phyloP scores from a whole-genome alignment of 805 yeast genomes.

The Candida germanica region DNA sequence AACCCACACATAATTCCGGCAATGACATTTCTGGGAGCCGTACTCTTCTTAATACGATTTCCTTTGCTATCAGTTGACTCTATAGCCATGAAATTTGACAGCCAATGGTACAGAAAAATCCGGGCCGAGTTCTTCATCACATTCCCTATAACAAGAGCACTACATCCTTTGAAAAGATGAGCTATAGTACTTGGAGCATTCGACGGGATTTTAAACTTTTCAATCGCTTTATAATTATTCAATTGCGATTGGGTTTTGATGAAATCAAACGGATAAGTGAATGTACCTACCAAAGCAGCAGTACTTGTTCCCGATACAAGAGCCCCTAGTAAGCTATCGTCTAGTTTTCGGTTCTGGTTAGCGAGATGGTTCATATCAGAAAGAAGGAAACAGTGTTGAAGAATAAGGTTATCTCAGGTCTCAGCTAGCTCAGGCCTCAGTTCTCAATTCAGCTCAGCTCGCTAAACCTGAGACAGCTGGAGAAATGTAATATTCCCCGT shows the following conservation, averaged over 20 bases:
- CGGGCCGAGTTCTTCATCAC: constrained; percentile 71
- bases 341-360: constrained; percentile 6
- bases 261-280: constrained; percentile 72
- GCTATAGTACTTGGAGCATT: constrained; percentile 30
- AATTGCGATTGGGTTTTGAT: constrained; percentile 64
- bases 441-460: too few relatives aligned
- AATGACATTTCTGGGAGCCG: constrained; percentile 76
- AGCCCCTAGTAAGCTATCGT: constrained; percentile 50
- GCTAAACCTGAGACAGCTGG: too few relatives aligned
- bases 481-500: too few relatives aligned
- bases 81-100: constrained; percentile 62
- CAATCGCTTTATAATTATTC: constrained; percentile 33
- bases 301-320: constrained; percentile 60
- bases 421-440: too few relatives aligned
- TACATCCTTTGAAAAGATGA: constrained; percentile 56
- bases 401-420: too few relatives aligned
- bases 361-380: constrained; percentile 7
- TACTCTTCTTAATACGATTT: constrained; percentile 51
- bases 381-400: too few relatives aligned
- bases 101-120: constrained; percentile 70
- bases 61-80: constrained; percentile 27
- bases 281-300: constrained; percentile 57
- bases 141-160: constrained; percentile 73
- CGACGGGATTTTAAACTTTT: constrained; percentile 32
- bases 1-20: constrained; percentile 86